A percentile compares a stretch with the other conserved stretches of the same genome.
phyloP scores from a whole-genome alignment of 1,284 basidiomycete genomes.

The Malassezia brasiliensis region DNA sequence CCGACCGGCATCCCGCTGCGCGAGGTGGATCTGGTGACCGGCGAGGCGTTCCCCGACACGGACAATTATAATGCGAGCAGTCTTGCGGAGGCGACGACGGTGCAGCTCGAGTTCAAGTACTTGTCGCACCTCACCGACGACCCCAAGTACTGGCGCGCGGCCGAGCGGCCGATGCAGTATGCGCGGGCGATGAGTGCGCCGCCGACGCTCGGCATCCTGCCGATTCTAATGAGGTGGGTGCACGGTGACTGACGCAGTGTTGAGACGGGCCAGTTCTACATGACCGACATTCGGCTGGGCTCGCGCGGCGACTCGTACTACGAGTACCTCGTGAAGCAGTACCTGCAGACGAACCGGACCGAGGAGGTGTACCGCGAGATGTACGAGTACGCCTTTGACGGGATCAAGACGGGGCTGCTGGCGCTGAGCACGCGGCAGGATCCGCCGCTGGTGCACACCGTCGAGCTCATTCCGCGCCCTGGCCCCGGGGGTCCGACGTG shows the following conservation, averaged over 20 bases:
- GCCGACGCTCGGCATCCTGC: conserved; percentile 63
- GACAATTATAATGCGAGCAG: conserved; percentile 63
- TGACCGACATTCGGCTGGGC: conserved; percentile 73
- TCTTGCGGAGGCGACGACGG: conserved; percentile 55
- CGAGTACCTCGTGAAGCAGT: conserved; percentile 64
- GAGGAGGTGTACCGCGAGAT: conserved; percentile 76
- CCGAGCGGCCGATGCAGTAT: conserved; percentile 53
- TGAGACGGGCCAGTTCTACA: conserved; percentile 60
- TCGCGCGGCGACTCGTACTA: conserved; percentile 91
- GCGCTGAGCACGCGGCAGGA: conserved; percentile 47
- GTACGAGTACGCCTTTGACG: conserved; percentile 74
- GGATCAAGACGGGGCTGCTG: conserved; percentile 67
- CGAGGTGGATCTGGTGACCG: conserved; percentile 63
- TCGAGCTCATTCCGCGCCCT: conserved; percentile 57
- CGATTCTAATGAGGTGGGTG: conserved; percentile 57
- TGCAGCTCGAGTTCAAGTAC: conserved; percentile 60
- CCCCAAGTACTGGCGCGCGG: conserved; percentile 68
- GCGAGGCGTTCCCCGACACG: conserved; percentile 59
- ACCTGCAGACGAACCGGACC: conserved; percentile 54
- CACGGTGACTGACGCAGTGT: conserved; percentile 52
- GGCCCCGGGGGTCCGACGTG: conserved; percentile 15
- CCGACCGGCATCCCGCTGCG: conserved; percentile 71
- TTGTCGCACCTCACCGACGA: conserved; percentile 70
- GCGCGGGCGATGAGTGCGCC: conserved; percentile 18
- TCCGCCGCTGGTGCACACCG: conserved; percentile 62